These are phyloP conservation scores for Ogataea nonfermentans DNA, from an alignment of 805 yeast species.

Conservation along the genomic window DNA sequence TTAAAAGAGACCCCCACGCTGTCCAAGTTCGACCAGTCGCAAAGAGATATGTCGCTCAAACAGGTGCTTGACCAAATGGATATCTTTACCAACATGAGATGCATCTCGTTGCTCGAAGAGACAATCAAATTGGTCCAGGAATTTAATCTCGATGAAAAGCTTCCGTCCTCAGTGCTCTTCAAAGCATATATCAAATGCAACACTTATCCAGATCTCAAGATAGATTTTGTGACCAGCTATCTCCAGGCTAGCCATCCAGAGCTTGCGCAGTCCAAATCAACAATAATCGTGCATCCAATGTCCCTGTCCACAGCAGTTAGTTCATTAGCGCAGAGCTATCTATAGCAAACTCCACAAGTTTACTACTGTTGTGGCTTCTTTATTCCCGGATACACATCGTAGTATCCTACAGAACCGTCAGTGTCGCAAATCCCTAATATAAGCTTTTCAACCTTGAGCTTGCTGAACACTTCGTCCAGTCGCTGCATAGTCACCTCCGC, in stretches of 20 bases:
- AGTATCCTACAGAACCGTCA: conserved; percentile 73
- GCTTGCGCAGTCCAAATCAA: conserved; percentile 17
- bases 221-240: conserved; percentile 39
- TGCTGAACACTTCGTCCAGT: conserved; percentile 41
- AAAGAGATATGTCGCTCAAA: conserved; percentile 24
- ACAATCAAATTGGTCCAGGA: conserved; percentile 23
- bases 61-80: conserved; percentile 28
- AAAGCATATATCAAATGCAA: conserved; percentile 37
- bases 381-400: conserved; percentile 63
- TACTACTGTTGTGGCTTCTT: conserved; percentile 49
- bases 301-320: background rate
- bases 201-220: conserved; percentile 36
- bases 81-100: conserved; percentile 31
- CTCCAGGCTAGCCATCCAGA: conserved; percentile 34
- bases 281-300: background rate
- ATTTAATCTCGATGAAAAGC: conserved; percentile 9
- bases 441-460: conserved; percentile 41
- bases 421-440: conserved; percentile 55
- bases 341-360: background rate
- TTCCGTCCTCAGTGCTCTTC: conserved; percentile 37
- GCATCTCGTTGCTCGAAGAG: conserved; percentile 26
- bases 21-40: conserved; percentile 27
- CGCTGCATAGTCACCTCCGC: conserved; percentile 36
- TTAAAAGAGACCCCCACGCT: conserved; percentile 30
- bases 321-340: conserved; percentile 3